A percentile compares a stretch with the other conserved stretches of the same genome.
Evolutionary conservation across 23 red algal genomes (phyloP).

Genomic region (Chondrus crispus): DNA sequence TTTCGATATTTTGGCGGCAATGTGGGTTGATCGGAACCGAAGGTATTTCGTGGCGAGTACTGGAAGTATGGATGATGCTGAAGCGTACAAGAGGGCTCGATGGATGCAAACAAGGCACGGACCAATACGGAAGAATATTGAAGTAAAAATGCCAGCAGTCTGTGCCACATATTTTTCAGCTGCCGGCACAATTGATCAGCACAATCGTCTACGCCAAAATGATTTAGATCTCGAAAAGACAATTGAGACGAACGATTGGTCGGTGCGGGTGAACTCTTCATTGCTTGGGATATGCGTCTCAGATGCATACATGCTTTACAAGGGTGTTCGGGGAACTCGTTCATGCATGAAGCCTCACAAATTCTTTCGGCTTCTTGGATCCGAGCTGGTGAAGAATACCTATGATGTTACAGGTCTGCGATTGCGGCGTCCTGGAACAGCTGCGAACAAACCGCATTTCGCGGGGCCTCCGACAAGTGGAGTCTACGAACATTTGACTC

Average conservation of each 20-base stretch:
- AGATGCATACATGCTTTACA: slow-evolving; percentile 16
- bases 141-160: neutral
- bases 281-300: slow-evolving; percentile 12
- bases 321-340: neutral
- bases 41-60: neutral
- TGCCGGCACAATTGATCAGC: neutral
- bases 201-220: slow-evolving; percentile 28
- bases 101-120: neutral
- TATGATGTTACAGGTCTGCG: slow-evolving; percentile 19
- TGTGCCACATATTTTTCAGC: neutral
- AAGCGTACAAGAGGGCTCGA: neutral
- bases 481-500: no score
- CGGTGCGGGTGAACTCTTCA: neutral
- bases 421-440: no score
- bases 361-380: slow-evolving; percentile 7
- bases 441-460: no score
- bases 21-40: slow-evolving; percentile 36
- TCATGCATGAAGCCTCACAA: neutral
- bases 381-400: neutral
- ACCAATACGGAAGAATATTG: neutral
- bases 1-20: slow-evolving; percentile 6
- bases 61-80: neutral
- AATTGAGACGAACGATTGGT: slow-evolving; percentile 6
- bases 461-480: no score
- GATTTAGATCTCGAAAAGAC: slow-evolving; percentile 16